Evolutionary conservation across 1,284 basidiomycete genomes (phyloP).

Genomic region (Neotropicomus parvogracilis): DNA sequence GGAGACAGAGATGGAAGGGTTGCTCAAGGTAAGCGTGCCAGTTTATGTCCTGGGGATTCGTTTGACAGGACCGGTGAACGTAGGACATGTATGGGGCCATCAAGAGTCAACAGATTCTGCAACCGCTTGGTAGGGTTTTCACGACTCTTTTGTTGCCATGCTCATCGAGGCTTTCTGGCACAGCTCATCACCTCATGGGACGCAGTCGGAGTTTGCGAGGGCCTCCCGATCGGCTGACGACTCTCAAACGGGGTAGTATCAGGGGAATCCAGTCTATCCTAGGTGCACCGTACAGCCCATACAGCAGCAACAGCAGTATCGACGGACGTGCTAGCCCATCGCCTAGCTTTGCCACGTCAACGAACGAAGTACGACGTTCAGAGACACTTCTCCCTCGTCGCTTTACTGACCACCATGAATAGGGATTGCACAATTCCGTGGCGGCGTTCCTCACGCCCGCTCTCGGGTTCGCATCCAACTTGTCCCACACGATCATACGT

Average conservation of each 20-base stretch:
- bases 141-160: constrained; percentile 48
- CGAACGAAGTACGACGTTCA: constrained; percentile 61
- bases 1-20: constrained; percentile 80
- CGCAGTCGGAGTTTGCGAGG: constrained; percentile 68
- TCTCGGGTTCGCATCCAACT: constrained; percentile 91
- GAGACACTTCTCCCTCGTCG: background rate
- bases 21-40: constrained; percentile 68
- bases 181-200: constrained; percentile 39
- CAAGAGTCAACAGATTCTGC: constrained; percentile 86
- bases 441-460: constrained; percentile 71
- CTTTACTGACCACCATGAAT: constrained; percentile 12
- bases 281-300: constrained; percentile 61
- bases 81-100: constrained; percentile 94
- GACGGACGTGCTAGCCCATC: constrained; percentile 87
- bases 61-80: constrained; percentile 9
- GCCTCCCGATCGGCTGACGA: constrained; percentile 65
- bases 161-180: constrained; percentile 47
- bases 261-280: constrained; percentile 81
- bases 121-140: constrained; percentile 56
- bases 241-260: constrained; percentile 86
- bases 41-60: background rate
- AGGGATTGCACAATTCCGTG: constrained; percentile 49
- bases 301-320: constrained; percentile 75
- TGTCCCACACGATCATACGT: constrained; percentile 93
- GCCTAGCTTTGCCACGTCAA: constrained; percentile 70